These are phyloP conservation scores for Microthlaspi erraticum DNA, from an alignment of 345 rosid genomes.

Conservation along the genomic window DNA sequence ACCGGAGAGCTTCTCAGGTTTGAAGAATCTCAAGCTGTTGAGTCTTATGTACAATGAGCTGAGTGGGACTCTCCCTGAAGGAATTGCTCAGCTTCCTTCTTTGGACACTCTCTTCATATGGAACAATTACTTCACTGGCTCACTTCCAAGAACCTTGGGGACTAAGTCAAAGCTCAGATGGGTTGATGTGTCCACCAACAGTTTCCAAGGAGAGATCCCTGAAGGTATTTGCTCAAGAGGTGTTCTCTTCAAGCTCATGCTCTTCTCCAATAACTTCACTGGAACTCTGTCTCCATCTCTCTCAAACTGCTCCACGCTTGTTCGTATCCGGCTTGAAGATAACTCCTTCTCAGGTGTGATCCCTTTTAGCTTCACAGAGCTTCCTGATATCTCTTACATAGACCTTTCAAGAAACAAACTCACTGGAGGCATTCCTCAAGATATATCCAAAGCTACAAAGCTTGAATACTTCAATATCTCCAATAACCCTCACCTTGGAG, in stretches of 20 bases:
- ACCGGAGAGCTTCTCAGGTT: conserved; percentile 72
- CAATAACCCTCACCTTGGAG: conserved; percentile 66
- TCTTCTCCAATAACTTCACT: conserved; percentile 76
- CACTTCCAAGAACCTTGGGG: conserved; percentile 82
- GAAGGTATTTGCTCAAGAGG: conserved; percentile 77
- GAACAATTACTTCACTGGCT: conserved; percentile 82
- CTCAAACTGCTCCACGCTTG: conserved; percentile 78
- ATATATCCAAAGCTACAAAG: conserved; percentile 62
- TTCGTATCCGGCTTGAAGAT: conserved; percentile 85
- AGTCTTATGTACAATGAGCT: conserved; percentile 87
- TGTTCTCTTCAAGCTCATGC: conserved; percentile 65
- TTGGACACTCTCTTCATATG: conserved; percentile 82
- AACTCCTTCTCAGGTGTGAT: conserved; percentile 84
- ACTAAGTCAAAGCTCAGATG: conserved; percentile 75
- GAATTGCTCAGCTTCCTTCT: conserved; percentile 75
- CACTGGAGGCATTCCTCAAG: conserved; percentile 70
- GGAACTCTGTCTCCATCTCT: conserved; percentile 71
- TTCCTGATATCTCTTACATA: conserved; percentile 72
- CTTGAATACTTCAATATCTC: conserved; percentile 83
- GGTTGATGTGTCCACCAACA: conserved; percentile 90
- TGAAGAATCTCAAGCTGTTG: conserved; percentile 73
- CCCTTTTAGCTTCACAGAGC: conserved; percentile 58
- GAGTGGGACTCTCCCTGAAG: conserved; percentile 80
- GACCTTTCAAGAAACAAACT: conserved; percentile 83
- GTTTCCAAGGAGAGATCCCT: conserved; percentile 77